Conservation (phyloP, 306 rosid species). For the Corylus heterophylla region DNA sequence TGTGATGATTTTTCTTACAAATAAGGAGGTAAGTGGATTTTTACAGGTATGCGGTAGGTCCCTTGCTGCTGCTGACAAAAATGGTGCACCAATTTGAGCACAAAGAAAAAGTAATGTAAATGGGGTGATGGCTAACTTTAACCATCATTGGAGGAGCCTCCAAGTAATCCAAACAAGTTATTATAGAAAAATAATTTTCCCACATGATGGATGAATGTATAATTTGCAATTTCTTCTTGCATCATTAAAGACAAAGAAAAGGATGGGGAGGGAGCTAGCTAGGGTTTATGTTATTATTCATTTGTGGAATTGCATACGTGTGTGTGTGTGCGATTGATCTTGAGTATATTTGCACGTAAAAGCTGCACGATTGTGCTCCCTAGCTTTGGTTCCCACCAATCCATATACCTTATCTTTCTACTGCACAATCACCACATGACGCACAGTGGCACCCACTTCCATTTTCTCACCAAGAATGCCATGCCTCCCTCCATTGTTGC, state of each 20-base stretch:
- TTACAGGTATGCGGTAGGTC: constrained; percentile 4
- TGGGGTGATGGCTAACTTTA: constrained; percentile 26
- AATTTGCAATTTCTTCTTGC: not conserved
- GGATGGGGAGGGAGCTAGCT: not conserved
- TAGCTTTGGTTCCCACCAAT: not conserved
- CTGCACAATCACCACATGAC: not conserved
- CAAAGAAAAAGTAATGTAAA: constrained; percentile 13
- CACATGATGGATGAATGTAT: not conserved
- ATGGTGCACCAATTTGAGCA: constrained; percentile 25
- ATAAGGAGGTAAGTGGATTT: not conserved
- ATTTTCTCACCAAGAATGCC: not conserved
- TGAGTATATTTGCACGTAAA: not conserved
- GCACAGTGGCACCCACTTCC: not conserved
- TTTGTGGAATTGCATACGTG: not conserved
- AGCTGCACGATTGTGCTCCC: constrained; percentile 1
- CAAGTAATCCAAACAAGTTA: constrained; percentile 16
- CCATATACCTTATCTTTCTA: not conserved
- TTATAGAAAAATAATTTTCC: constrained; percentile 7
- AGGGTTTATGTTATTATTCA: not conserved
- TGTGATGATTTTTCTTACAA: constrained; percentile 9
- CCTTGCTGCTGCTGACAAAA: constrained; percentile 15
- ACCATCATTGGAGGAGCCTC: constrained; percentile 24
- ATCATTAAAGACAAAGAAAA: not conserved
- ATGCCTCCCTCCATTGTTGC: not conserved
- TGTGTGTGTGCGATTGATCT: too few relatives aligned